Evolutionary conservation across 75 land plant genomes (phyloP).

Genomic region (Cupressus sempervirens): DNA sequence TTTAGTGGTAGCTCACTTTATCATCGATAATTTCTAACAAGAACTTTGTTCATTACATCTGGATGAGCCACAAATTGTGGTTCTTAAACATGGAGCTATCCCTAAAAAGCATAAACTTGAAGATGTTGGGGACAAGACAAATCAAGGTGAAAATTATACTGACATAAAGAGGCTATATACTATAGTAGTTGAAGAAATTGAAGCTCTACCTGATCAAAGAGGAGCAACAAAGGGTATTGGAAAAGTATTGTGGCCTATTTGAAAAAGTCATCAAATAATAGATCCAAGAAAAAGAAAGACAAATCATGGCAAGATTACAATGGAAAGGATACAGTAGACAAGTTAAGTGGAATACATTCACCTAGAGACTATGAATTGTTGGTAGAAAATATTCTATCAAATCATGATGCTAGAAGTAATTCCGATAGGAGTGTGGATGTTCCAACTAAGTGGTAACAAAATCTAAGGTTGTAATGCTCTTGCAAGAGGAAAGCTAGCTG

Average conservation of each 20-base stretch:
- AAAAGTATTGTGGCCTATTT: constrained; percentile 42
- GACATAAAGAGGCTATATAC: no score
- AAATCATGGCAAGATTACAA: background rate
- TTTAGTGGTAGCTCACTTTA: constrained; percentile 74
- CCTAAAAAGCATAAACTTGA: no score
- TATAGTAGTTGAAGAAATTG: no score
- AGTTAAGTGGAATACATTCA: background rate
- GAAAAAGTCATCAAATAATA: constrained; percentile 21
- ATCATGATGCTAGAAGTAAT: background rate
- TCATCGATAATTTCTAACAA: constrained; percentile 62
- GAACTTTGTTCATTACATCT: constrained; percentile 65
- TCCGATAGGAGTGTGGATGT: background rate
- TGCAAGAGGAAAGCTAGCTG: background rate
- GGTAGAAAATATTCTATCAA: background rate
- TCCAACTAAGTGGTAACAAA: background rate
- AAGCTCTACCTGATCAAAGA: no score
- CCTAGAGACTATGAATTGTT: background rate
- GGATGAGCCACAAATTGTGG: constrained; percentile 81
- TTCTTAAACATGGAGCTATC: constrained; percentile 68
- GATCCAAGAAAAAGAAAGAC: constrained; percentile 1
- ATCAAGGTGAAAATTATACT: no score
- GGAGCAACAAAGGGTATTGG: constrained; percentile 47
- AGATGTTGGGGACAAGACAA: no score
- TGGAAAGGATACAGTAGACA: background rate
- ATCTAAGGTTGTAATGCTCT: background rate